phyloP scores from a whole-genome alignment of 345 rosid species.

The Anacardium occidentale region DNA sequence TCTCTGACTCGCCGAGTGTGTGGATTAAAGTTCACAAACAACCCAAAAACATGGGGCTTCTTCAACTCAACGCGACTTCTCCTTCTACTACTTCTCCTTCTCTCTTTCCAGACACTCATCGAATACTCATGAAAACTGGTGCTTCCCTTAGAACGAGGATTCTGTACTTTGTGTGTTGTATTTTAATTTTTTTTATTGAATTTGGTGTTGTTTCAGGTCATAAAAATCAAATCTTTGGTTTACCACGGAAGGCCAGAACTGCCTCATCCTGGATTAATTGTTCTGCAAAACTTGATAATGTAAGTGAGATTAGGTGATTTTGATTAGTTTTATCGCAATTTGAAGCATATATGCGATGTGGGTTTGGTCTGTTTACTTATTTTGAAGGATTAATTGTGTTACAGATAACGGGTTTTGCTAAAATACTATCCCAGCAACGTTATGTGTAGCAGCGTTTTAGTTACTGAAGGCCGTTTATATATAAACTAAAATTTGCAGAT shows the following conservation, averaged over 20 bases:
- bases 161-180: not conserved
- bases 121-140: slow-evolving; percentile 18
- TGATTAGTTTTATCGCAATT: not conserved
- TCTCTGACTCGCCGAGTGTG: not conserved
- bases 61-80: slow-evolving; percentile 28
- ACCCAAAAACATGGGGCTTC: slow-evolving; percentile 28
- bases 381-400: too few species aligned
- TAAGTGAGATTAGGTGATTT: slow-evolving; percentile 21
- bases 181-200: not conserved
- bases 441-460: too few species aligned
- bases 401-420: not conserved
- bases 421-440: too few species aligned
- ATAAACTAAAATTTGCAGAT: too few species aligned
- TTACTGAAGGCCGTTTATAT: too few species aligned
- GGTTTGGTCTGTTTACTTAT: slow-evolving; percentile 1
- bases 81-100: slow-evolving; percentile 18
- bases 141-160: not conserved
- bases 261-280: slow-evolving; percentile 29
- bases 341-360: not conserved
- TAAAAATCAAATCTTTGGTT: slow-evolving; percentile 17
- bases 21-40: not conserved
- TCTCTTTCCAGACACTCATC: not conserved
- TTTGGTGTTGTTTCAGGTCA: slow-evolving; percentile 33
- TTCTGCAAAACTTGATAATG: slow-evolving; percentile 39
- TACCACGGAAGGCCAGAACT: slow-evolving; percentile 26